phyloP scores from a whole-genome alignment of 202 grass and related monocot genomes.

The Zoysia matrella region DNA sequence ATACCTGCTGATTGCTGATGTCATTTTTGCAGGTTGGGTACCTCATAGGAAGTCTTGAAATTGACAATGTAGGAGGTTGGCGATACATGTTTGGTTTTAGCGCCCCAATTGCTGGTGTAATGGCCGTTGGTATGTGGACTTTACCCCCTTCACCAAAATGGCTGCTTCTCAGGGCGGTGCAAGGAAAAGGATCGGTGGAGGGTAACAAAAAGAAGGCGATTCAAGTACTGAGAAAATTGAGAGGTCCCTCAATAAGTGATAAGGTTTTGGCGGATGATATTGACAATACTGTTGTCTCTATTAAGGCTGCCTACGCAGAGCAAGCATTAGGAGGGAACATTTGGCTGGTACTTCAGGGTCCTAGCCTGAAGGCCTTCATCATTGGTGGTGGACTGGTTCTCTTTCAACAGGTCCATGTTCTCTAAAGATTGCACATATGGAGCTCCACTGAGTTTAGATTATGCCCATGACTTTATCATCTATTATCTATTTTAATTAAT shows the following conservation, averaged over 20 bases:
- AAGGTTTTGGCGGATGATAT: constrained; percentile 65
- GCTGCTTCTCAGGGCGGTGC: constrained; percentile 83
- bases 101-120: constrained; percentile 71
- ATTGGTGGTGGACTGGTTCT: constrained; percentile 96
- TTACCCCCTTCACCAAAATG: constrained; percentile 84
- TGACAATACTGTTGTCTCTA: constrained; percentile 70
- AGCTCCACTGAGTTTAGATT: not conserved
- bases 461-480: not conserved
- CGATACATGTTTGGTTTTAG: constrained; percentile 90
- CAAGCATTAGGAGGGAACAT: constrained; percentile 73
- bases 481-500: not conserved
- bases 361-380: constrained; percentile 92
- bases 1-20: constrained; percentile 32
- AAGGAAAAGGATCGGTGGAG: constrained; percentile 70
- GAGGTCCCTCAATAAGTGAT: constrained; percentile 61
- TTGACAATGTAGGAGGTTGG: constrained; percentile 81
- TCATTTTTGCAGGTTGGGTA: constrained; percentile 76
- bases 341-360: constrained; percentile 79
- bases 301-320: constrained; percentile 78
- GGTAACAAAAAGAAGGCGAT: constrained; percentile 80
- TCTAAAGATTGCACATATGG: constrained; percentile 26
- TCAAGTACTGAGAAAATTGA: constrained; percentile 62
- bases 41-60: constrained; percentile 76
- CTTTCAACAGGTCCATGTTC: constrained; percentile 82
- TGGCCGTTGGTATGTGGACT: constrained; percentile 81